These are phyloP conservation scores for Hyphopichia burtonii DNA, from an alignment of 1,139 yeast genomes.

Conservation along the genomic window DNA sequence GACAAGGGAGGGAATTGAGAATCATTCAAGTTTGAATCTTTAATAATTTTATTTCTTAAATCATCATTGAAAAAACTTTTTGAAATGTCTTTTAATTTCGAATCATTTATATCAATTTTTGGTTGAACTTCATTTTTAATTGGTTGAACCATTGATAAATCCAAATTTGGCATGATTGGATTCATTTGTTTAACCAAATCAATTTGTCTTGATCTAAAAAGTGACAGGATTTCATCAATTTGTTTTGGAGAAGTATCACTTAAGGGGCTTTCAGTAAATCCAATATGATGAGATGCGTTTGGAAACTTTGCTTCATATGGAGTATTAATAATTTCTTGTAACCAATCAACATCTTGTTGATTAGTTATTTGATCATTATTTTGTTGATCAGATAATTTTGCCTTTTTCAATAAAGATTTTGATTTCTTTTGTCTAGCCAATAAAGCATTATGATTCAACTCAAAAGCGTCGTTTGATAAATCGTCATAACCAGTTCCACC, in stretches of 20 bases:
- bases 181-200: conserved; percentile 50
- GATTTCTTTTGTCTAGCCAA: conserved; percentile 1
- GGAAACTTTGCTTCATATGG: conserved; percentile 57
- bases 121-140: neutral
- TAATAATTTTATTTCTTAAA: conserved; percentile 53
- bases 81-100: conserved; percentile 2
- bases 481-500: conserved; percentile 18
- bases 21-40: conserved; percentile 46
- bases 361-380: neutral
- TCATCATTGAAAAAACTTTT: conserved; percentile 42
- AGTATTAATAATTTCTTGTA: conserved; percentile 62
- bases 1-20: conserved; percentile 68
- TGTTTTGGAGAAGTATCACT: conserved; percentile 8
- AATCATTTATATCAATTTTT: neutral
- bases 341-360: conserved; percentile 46
- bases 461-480: conserved; percentile 2
- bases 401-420: neutral
- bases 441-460: conserved; percentile 2
- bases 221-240: conserved; percentile 40
- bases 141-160: neutral
- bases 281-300: conserved; percentile 53
- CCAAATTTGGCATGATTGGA: conserved; percentile 10
- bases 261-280: conserved; percentile 45
- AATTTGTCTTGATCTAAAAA: conserved; percentile 60
- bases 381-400: neutral